Conservation (phyloP, 768 basidiomycete species). For the Lentinula edodes region DNA sequence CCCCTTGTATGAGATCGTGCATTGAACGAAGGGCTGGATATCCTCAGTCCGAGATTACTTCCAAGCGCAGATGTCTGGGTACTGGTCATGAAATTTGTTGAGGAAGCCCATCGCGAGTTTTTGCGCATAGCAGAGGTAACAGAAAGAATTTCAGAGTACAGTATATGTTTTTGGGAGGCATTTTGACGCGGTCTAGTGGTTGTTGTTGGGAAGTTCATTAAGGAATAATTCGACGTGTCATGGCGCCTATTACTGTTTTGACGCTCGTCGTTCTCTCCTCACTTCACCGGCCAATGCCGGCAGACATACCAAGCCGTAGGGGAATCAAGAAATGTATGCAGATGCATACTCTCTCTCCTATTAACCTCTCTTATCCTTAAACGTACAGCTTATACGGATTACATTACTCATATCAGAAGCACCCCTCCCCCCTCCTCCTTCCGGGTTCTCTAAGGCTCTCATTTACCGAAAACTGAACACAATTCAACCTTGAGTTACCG, state of each 20-base stretch:
- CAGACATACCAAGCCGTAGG: too few relatives aligned
- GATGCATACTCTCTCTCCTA: too few relatives aligned
- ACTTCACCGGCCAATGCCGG: too few relatives aligned
- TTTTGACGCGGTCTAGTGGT: constrained; percentile 18
- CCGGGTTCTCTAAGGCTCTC: background rate
- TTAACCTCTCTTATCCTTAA: too few relatives aligned
- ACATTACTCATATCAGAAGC: too few relatives aligned
- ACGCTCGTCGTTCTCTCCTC: too few relatives aligned
- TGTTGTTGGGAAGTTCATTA: background rate
- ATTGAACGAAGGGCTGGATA: constrained; percentile 43
- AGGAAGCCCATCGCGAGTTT: constrained; percentile 93
- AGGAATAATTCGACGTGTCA: background rate
- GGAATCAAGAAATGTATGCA: too few relatives aligned
- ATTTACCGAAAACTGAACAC: background rate
- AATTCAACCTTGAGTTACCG: background rate
- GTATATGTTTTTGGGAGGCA: constrained; percentile 67
- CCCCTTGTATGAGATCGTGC: constrained; percentile 41
- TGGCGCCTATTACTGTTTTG: background rate
- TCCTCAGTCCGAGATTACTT: constrained; percentile 67
- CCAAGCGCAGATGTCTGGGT: constrained; percentile 65
- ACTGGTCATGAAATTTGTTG: constrained; percentile 49
- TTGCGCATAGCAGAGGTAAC: constrained; percentile 96
- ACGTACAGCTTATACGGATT: too few relatives aligned
- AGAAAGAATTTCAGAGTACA: constrained; percentile 85
- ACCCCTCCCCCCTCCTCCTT: too few relatives aligned